phyloP scores from a whole-genome alignment of 306 rosid species.

The Quercus parvula region DNA sequence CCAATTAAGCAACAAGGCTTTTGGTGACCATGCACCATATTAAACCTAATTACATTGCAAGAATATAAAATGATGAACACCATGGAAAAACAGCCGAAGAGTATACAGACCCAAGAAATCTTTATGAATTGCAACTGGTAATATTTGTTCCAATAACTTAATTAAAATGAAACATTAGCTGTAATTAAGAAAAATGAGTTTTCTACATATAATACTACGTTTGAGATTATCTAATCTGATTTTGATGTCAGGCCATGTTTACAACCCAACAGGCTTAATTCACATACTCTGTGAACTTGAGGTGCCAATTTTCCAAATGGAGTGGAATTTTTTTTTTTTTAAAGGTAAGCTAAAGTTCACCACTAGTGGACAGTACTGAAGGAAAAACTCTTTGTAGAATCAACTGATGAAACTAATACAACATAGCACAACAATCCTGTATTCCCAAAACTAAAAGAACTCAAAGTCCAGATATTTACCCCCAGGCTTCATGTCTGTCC shows the following conservation, averaged over 20 bases:
- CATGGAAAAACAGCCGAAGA: neutral
- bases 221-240: constrained; percentile 20
- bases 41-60: neutral
- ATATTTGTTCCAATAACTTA: neutral
- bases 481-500: constrained; percentile 66
- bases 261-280: neutral
- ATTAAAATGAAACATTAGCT: neutral
- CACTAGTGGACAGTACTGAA: constrained; percentile 30
- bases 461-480: constrained; percentile 95
- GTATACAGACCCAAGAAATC: neutral
- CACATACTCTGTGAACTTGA: constrained; percentile 22
- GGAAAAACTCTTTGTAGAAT: constrained; percentile 28
- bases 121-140: neutral
- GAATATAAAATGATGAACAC: neutral
- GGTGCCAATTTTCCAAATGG: constrained; percentile 29
- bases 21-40: neutral
- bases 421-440: constrained; percentile 30
- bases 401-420: constrained; percentile 34
- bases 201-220: constrained; percentile 7
- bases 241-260: constrained; percentile 12
- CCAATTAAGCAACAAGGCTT: no score
- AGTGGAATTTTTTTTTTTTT: constrained; percentile 16
- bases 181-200: constrained; percentile 15
- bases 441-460: constrained; percentile 71
- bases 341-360: constrained; percentile 26